These are phyloP conservation scores for Orychophragmus violaceus DNA, from an alignment of 345 rosid species.

Conservation along the genomic window DNA sequence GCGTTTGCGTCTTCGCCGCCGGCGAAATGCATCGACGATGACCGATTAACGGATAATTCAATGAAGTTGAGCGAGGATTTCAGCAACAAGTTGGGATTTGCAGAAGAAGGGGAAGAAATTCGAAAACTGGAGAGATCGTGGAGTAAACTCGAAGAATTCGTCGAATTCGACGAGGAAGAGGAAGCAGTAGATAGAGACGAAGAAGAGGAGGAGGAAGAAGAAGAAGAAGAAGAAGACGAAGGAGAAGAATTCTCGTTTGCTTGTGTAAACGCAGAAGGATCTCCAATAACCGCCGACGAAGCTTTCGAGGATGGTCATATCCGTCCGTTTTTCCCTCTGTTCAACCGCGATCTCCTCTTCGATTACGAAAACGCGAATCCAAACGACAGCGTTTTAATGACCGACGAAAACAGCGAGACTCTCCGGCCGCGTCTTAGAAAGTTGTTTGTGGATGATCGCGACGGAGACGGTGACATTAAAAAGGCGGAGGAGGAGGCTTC, in stretches of 20 bases:
- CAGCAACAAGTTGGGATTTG: background rate
- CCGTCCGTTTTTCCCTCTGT: slow-evolving; percentile 48
- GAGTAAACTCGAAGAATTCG: slow-evolving; percentile 31
- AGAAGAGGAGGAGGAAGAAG: slow-evolving; percentile 11
- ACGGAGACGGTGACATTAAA: background rate
- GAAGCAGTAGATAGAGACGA: background rate
- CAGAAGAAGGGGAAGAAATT: background rate
- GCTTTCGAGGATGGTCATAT: slow-evolving; percentile 47
- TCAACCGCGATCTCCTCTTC: slow-evolving; percentile 35
- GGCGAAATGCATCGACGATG: slow-evolving; percentile 12
- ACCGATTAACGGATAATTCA: slow-evolving; percentile 5
- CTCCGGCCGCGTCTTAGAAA: slow-evolving; percentile 33
- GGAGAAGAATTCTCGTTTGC: slow-evolving; percentile 47
- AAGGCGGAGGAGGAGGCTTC: background rate
- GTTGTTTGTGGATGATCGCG: slow-evolving; percentile 34
- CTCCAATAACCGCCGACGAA: slow-evolving; percentile 46
- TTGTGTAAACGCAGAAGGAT: slow-evolving; percentile 28
- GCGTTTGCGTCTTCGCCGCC: slow-evolving; percentile 17
- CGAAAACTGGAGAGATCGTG: slow-evolving; percentile 21
- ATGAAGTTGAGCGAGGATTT: slow-evolving; percentile 22
- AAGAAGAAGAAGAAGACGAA: slow-evolving; percentile 18
- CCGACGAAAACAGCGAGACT: background rate
- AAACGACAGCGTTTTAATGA: slow-evolving; percentile 1
- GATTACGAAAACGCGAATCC: background rate
- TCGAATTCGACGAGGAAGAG: slow-evolving; percentile 1